Evolutionary conservation across 2,329 filamentous ascomycete genomes (phyloP).

Genomic region (Cytospora piceicola): DNA sequence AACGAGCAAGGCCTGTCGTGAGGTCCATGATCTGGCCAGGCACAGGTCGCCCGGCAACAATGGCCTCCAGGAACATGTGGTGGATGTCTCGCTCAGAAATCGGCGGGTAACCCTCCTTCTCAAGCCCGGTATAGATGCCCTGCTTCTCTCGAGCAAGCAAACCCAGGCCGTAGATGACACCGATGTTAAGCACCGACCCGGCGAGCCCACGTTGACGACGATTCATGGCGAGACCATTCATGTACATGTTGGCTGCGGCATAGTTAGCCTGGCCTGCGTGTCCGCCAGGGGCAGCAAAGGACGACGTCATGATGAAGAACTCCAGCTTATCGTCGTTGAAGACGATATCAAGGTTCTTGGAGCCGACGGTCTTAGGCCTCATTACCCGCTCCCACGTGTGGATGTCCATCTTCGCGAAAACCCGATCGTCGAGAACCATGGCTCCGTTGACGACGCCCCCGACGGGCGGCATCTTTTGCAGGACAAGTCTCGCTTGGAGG

Average conservation of each 20-base stretch:
- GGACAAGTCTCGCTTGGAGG: conserved; percentile 35
- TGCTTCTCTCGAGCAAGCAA: conserved; percentile 48
- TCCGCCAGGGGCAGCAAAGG: conserved; percentile 49
- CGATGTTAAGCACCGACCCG: conserved; percentile 49
- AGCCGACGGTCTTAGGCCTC: conserved; percentile 47
- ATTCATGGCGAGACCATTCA: conserved; percentile 48
- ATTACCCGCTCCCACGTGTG: conserved; percentile 45
- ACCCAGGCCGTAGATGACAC: conserved; percentile 50
- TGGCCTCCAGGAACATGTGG: conserved; percentile 56
- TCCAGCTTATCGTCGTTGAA: conserved; percentile 43
- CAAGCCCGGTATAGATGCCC: conserved; percentile 45
- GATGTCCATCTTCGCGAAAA: conserved; percentile 47
- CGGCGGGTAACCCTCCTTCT: conserved; percentile 50
- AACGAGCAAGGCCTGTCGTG: conserved; percentile 48
- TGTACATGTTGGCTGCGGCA: conserved; percentile 52
- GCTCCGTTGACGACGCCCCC: conserved; percentile 49
- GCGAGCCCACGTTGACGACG: conserved; percentile 43
- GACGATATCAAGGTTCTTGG: conserved; percentile 44
- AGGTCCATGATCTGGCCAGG: conserved; percentile 40
- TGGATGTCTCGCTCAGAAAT: conserved; percentile 56
- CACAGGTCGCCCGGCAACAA: conserved; percentile 45
- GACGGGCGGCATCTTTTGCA: conserved; percentile 37
- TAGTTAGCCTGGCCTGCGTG: conserved; percentile 51
- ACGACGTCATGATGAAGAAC: conserved; percentile 53
- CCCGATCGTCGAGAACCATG: conserved; percentile 50